Percentiles rank a stretch among this genome's conserved stretches.
Conservation (phyloP, 2,329 filamentous ascomycete species). For the Periconia sp. region DNA sequence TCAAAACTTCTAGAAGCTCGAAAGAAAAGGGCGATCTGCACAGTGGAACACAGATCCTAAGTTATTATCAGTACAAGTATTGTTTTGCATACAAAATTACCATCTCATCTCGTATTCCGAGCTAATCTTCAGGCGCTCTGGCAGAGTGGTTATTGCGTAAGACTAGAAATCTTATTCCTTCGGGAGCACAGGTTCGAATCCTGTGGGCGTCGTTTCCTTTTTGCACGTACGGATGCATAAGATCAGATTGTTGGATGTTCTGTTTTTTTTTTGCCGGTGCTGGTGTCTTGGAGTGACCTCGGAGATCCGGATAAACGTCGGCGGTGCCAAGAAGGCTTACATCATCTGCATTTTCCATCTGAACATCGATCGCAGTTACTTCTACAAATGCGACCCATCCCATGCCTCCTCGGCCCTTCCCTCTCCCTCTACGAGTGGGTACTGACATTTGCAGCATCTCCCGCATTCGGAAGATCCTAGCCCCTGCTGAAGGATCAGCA, state of each 20-base stretch:
- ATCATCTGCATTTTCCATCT: background rate
- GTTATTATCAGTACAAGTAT: too few species aligned
- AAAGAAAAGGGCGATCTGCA: background rate
- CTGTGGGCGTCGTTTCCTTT: slow-evolving; percentile 40
- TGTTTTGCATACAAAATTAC: too few species aligned
- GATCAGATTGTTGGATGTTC: background rate
- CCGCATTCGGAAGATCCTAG: slow-evolving; percentile 64
- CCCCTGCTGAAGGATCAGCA: slow-evolving; percentile 6
- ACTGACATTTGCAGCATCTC: slow-evolving; percentile 75
- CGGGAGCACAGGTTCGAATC: slow-evolving; percentile 46
- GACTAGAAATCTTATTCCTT: slow-evolving; percentile 48
- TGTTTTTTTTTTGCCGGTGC: background rate
- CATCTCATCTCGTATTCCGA: background rate
- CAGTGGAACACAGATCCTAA: background rate
- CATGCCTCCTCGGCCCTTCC: slow-evolving; percentile 58
- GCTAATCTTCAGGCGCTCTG: slow-evolving; percentile 30
- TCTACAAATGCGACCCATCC: background rate
- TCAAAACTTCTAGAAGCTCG: background rate
- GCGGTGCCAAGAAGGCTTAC: background rate
- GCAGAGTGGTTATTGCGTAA: slow-evolving; percentile 48
- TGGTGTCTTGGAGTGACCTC: background rate
- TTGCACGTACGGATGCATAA: slow-evolving; percentile 19
- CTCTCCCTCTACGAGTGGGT: slow-evolving; percentile 68
- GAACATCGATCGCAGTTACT: background rate
- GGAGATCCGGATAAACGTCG: background rate